Conservation (phyloP, 2,329 filamentous ascomycete genomes). For the Chrysoporthe puriensis region DNA sequence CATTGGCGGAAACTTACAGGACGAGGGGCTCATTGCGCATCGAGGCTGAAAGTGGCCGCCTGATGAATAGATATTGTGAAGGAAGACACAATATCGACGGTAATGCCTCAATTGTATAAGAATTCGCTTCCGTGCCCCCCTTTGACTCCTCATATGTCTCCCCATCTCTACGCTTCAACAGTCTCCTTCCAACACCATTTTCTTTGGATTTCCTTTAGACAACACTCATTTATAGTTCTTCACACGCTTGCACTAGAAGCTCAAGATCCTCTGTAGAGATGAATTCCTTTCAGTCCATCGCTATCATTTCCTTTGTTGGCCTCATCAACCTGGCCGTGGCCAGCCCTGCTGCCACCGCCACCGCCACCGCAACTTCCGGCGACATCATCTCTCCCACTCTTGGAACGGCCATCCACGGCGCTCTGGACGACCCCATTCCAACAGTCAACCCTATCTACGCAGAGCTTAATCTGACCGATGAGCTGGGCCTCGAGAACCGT, state of each 20-base stretch:
- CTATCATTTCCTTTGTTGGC: background rate
- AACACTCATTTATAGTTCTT: background rate
- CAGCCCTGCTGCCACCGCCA: background rate
- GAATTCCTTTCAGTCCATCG: background rate
- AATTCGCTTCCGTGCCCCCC: too few species aligned
- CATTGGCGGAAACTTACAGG: background rate
- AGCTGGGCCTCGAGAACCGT: background rate
- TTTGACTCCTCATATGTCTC: background rate
- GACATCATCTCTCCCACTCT: slow-evolving; percentile 5
- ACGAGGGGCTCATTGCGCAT: background rate
- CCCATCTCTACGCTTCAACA: background rate
- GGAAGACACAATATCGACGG: background rate
- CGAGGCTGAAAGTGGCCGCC: background rate
- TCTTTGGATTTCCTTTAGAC: background rate
- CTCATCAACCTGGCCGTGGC: background rate
- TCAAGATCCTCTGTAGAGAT: background rate
- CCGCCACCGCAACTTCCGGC: background rate
- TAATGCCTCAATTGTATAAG: background rate
- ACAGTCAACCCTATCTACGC: slow-evolving; percentile 8
- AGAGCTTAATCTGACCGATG: background rate
- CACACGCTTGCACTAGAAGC: background rate
- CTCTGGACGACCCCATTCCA: slow-evolving; percentile 1
- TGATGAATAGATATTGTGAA: background rate
- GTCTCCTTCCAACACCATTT: background rate
- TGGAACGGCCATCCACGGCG: slow-evolving; percentile 7